Base-by-base conservation (phyloP, 2,329 filamentous ascomycete species). In the Colletotrichum musicola region DNA sequence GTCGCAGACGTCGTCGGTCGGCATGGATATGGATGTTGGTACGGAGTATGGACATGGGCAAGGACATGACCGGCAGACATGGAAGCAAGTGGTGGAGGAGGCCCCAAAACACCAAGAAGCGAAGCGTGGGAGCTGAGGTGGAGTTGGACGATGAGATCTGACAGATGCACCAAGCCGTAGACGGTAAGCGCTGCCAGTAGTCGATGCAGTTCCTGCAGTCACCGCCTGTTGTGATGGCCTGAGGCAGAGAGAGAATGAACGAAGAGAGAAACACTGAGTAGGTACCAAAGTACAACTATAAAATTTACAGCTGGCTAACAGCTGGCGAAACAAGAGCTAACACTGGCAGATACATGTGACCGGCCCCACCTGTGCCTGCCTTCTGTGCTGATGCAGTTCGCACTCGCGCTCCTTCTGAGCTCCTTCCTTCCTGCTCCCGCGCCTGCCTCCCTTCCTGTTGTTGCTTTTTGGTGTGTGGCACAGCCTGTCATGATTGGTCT, bases 61-160 rank as follows among this genome's bases (percentile, higher is more conserved):
- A 60, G 57, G 57, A 35, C 30, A 35, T 35, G 30, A 35, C 30
- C 30, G 30, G 30, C 30, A 35, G 30, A 35, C 30, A 35, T 35
- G 30, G 30, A 35, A 35, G 30, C 7, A 35, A 16, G 30, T 30
- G 40, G 40, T 53, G 22, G 35, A 62, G 38, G 30, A 30, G 27
- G 27, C 30, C 30, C 30, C 30, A 35, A 35, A 10, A 10, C 30
- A 25, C 30, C 30, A 35, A 35, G 30, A 10, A 35, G 22, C 22
- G 22, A 25, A 25, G 22, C 22, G 22, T 25, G 22, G 30, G 30
- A 35, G 30, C 30, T 35, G 30, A 35, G 30, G 30, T 35, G 30
- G 30, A 50, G 62, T 42, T 55, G 22, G 62, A 65, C 62, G 65
- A 68, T 68, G 55, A 68, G 65, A 68, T 68, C 65, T 68, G 62